A percentile compares a stretch with the other conserved stretches of the same genome.
phyloP scores from a whole-genome alignment of 2,329 filamentous ascomycete species.

The Reticulascus tulasneorum region DNA sequence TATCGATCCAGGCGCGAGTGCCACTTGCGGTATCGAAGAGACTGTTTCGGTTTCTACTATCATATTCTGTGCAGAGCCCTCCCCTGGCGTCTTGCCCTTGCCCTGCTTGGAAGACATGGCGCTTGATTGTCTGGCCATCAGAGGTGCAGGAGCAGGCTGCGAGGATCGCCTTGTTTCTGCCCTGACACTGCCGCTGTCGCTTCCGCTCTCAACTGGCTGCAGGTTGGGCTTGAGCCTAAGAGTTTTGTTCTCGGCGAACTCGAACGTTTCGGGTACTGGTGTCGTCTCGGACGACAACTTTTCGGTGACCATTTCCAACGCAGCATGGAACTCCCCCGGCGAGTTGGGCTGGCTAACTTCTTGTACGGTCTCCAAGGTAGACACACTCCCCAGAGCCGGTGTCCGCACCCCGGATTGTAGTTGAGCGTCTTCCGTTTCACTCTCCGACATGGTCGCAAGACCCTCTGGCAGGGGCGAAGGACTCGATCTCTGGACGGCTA shows the following conservation, averaged over 20 bases:
- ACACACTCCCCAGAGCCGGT: conserved; percentile 52
- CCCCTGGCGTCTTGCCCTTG: conserved; percentile 63
- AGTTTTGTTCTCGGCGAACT: conserved; percentile 34
- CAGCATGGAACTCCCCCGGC: conserved; percentile 47
- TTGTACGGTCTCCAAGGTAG: conserved; percentile 82
- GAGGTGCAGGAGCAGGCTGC: conserved; percentile 44
- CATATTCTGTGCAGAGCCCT: conserved; percentile 84
- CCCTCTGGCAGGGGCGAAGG: conserved; percentile 39
- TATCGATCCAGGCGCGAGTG: conserved; percentile 63
- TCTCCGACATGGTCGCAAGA: conserved; percentile 39
- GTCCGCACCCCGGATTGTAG: conserved; percentile 53
- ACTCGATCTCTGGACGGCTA: conserved; percentile 49
- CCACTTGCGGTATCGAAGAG: conserved; percentile 80
- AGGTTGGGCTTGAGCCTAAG: conserved; percentile 42
- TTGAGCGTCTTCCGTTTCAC: conserved; percentile 48
- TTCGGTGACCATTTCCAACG: conserved; percentile 49
- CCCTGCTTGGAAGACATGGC: conserved; percentile 59
- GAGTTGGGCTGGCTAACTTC: conserved; percentile 78
- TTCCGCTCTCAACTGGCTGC: conserved; percentile 54
- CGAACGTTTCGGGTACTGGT: conserved; percentile 37
- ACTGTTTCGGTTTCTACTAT: conserved; percentile 98
- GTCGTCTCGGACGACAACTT: conserved; percentile 40
- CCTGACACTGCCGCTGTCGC: conserved; percentile 58
- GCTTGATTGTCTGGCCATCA: conserved; percentile 63
- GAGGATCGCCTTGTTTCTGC: conserved; percentile 34